A percentile compares a stretch with the other conserved stretches of the same genome.
These are phyloP conservation scores for Rhipidocladum racemiflorum DNA, from an alignment of 176 grass and related monocot genomes.

Conservation along the genomic window DNA sequence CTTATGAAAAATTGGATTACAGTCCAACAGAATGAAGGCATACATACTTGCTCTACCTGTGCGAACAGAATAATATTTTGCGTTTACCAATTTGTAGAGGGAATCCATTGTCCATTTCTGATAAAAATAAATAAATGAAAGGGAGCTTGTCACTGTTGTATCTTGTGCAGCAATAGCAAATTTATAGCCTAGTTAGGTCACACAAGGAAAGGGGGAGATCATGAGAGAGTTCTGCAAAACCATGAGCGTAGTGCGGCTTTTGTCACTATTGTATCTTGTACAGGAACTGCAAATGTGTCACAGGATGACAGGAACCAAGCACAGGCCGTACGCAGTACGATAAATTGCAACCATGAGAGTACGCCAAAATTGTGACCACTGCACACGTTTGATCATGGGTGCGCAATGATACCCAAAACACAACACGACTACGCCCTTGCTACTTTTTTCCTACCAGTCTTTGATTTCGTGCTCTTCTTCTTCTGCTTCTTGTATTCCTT, in stretches of 20 bases:
- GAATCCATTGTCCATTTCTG: background rate
- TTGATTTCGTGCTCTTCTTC: constrained; percentile 33
- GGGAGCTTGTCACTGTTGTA: no score
- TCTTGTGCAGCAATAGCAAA: background rate
- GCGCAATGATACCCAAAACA: background rate
- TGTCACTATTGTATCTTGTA: background rate
- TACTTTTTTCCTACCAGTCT: constrained; percentile 27
- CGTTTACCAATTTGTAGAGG: background rate
- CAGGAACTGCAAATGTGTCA: background rate
- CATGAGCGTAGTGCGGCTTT: background rate
- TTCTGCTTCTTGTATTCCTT: constrained; percentile 81
- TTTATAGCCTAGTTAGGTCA: background rate
- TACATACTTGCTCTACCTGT: background rate
- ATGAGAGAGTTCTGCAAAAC: background rate
- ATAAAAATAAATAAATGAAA: background rate
- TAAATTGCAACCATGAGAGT: background rate
- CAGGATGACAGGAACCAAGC: background rate
- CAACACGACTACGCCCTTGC: background rate
- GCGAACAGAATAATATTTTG: background rate
- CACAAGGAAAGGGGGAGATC: background rate
- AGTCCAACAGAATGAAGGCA: background rate
- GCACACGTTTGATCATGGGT: background rate
- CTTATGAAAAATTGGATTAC: background rate
- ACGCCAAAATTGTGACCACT: background rate
- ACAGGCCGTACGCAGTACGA: no score